Percentiles rank a stretch among this genome's conserved stretches.
phyloP scores from a whole-genome alignment of 1,139 yeast genomes.

The Yamadazyma buinensis region DNA sequence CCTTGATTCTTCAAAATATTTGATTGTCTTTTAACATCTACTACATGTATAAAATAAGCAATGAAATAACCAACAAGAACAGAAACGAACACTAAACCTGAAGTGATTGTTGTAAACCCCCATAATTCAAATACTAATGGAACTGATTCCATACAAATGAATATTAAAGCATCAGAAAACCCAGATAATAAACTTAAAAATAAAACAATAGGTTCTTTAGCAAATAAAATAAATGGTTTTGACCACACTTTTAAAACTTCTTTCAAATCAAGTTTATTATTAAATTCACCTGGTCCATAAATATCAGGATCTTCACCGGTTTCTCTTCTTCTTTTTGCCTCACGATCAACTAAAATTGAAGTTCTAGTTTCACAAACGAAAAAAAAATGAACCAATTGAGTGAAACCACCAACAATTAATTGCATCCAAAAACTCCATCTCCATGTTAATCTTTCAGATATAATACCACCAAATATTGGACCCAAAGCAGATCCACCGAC shows the following conservation, averaged over 20 bases:
- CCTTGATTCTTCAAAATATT: conserved; percentile 17
- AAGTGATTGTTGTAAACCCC: conserved; percentile 22
- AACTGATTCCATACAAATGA: conserved; percentile 34
- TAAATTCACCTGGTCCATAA: conserved; percentile 27
- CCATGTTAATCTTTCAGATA: conserved; percentile 24
- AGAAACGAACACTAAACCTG: conserved; percentile 28
- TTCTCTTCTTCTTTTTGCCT: conserved; percentile 30
- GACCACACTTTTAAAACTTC: conserved; percentile 26
- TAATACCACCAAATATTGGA: conserved; percentile 34
- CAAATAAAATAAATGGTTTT: conserved; percentile 35
- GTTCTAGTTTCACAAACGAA: conserved; percentile 31
- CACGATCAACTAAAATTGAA: conserved; percentile 26
- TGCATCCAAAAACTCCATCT: conserved; percentile 39
- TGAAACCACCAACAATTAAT: conserved; percentile 31
- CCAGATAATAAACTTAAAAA: conserved; percentile 34
- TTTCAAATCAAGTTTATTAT: conserved; percentile 16
- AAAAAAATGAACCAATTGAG: conserved; percentile 26
- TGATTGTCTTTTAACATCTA: conserved; percentile 23
- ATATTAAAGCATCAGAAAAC: conserved; percentile 36
- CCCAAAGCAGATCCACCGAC: conserved; percentile 37
- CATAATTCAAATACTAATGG: conserved; percentile 25
- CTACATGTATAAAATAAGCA: conserved; percentile 22
- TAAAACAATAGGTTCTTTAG: conserved; percentile 34
- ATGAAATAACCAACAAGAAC: conserved; percentile 29
- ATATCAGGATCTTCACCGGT: conserved; percentile 24